phyloP scores from a whole-genome alignment of 352 stramenopile genomes.

The Globisporangium radiosum region DNA sequence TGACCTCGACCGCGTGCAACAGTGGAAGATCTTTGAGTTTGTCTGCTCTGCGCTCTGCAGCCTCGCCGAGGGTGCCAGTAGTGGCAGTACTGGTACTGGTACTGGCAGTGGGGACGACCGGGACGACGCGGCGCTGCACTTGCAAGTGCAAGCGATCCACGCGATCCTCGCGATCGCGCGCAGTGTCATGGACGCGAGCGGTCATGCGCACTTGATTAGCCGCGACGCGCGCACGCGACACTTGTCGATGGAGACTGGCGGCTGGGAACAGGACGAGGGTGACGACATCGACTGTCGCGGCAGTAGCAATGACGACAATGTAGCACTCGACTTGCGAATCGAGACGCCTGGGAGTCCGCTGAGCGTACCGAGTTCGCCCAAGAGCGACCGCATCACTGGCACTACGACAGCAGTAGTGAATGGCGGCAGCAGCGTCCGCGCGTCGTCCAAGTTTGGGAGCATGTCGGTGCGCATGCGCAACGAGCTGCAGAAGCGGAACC shows the following conservation, averaged over 20 bases:
- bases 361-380: constrained; percentile 6
- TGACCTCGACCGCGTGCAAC: constrained; percentile 78
- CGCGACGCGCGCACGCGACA: constrained; percentile 65
- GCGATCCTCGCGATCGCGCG: constrained; percentile 70
- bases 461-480: constrained; percentile 77
- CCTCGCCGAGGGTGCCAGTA: constrained; percentile 49
- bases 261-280: constrained; percentile 79
- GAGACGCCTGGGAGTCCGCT: not conserved
- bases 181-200: constrained; percentile 85
- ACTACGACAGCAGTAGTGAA: not conserved
- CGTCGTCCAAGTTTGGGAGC: constrained; percentile 32
- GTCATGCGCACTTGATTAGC: constrained; percentile 80
- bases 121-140: constrained; percentile 27
- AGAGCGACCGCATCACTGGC: not conserved
- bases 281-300: constrained; percentile 7
- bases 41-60: constrained; percentile 66
- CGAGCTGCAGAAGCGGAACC: constrained; percentile 76
- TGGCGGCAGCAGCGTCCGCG: not conserved
- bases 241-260: constrained; percentile 79
- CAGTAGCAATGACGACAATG: not conserved
- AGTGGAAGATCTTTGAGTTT: constrained; percentile 88
- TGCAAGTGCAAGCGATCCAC: constrained; percentile 64
- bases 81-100: not conserved
- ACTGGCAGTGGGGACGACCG: constrained; percentile 2
- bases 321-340: not conserved